phyloP scores from a whole-genome alignment of 441 rosid genomes.

The Euphorbia celastroides region DNA sequence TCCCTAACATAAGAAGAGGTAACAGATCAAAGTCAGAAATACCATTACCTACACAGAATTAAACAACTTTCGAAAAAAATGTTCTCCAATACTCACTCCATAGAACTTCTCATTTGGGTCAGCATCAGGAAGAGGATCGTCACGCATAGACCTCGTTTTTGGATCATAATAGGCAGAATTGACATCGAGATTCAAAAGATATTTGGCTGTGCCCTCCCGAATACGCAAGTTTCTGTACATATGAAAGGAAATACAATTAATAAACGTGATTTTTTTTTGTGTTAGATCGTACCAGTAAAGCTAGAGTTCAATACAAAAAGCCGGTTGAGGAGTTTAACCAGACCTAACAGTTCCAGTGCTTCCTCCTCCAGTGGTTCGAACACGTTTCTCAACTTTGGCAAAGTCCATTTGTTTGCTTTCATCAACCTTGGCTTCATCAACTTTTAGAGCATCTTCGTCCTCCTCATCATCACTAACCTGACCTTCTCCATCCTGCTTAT shows the following conservation, averaged over 20 bases:
- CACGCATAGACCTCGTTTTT: constrained; percentile 70
- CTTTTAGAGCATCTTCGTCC: constrained; percentile 66
- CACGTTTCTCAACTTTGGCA: constrained; percentile 94
- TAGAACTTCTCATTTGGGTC: constrained; percentile 64
- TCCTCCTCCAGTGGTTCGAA: constrained; percentile 90
- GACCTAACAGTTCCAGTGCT: constrained; percentile 87
- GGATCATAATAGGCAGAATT: constrained; percentile 85
- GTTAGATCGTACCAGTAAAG: neutral
- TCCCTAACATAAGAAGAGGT: constrained; percentile 33
- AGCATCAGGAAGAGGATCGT: constrained; percentile 70
- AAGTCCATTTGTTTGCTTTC: constrained; percentile 93
- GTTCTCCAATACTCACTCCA: constrained; percentile 21
- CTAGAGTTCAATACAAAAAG: neutral
- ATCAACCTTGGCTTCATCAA: constrained; percentile 94
- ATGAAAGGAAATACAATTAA: neutral
- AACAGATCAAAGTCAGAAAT: neutral
- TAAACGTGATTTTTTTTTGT: too few relatives aligned
- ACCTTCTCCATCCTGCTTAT: constrained; percentile 36
- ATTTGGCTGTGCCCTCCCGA: constrained; percentile 86
- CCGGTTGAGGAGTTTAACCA: neutral
- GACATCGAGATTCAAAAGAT: constrained; percentile 75
- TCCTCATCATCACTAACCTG: constrained; percentile 48
- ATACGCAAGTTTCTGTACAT: constrained; percentile 70
- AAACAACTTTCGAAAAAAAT: neutral
- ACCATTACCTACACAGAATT: neutral